Evolutionary conservation across 2,329 filamentous ascomycete species (phyloP).

Genomic region (Paraphoma chrysanthemicola): DNA sequence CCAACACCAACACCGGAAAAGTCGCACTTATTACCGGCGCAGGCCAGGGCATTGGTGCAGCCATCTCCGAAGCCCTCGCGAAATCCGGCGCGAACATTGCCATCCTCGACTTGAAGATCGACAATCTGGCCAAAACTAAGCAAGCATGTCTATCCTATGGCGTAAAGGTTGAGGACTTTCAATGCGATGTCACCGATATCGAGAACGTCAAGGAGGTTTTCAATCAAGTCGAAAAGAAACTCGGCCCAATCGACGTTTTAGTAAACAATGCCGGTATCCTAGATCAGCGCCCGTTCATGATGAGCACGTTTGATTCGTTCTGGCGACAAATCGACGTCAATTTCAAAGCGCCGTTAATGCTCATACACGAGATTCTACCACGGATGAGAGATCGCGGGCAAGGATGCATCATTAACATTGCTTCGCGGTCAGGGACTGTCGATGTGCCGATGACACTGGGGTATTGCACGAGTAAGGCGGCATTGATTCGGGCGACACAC

Average conservation of each 20-base stretch:
- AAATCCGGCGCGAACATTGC: constrained; percentile 36
- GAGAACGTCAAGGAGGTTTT: constrained; percentile 17
- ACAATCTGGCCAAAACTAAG: constrained; percentile 25
- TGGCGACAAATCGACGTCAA: constrained; percentile 43
- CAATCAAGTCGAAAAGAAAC: constrained; percentile 22
- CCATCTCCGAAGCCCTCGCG: constrained; percentile 34
- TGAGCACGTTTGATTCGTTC: constrained; percentile 33
- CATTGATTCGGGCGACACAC: constrained; percentile 37
- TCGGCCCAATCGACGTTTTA: constrained; percentile 34
- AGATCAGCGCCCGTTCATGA: constrained; percentile 33
- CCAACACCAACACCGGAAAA: constrained; percentile 28
- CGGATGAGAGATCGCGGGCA: constrained; percentile 29
- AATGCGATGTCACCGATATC: constrained; percentile 31
- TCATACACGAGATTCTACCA: constrained; percentile 33
- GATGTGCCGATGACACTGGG: constrained; percentile 42
- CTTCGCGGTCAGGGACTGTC: constrained; percentile 35
- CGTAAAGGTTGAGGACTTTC: constrained; percentile 26
- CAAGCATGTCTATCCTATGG: constrained; percentile 27
- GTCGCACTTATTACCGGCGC: constrained; percentile 38
- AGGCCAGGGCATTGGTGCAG: constrained; percentile 36
- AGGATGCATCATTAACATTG: constrained; percentile 42
- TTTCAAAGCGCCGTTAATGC: constrained; percentile 39
- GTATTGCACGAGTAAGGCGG: constrained; percentile 37
- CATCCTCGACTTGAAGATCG: constrained; percentile 32
- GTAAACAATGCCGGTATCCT: constrained; percentile 41